Conservation (phyloP, 2,329 filamentous ascomycete species). For the Colletotrichum lupini region DNA sequence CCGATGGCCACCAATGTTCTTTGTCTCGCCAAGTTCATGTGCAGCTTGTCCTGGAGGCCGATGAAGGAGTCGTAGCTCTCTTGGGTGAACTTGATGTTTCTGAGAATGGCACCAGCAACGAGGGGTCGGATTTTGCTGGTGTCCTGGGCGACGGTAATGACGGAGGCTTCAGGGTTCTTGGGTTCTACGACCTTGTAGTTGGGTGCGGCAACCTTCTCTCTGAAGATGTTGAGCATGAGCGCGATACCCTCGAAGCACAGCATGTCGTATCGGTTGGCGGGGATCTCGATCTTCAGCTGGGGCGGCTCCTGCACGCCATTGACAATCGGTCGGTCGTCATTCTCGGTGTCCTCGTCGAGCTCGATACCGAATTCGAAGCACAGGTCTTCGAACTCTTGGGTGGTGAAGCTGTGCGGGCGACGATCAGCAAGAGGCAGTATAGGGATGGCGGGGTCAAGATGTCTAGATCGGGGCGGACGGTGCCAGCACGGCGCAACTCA, state of each 20-base stretch:
- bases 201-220: constrained; percentile 78
- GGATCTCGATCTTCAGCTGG: constrained; percentile 97
- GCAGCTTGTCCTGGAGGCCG: constrained; percentile 94
- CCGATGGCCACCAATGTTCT: constrained; percentile 96
- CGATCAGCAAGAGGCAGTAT: constrained; percentile 32
- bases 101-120: constrained; percentile 88
- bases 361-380: constrained; percentile 99
- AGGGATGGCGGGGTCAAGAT: constrained; percentile 29
- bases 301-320: constrained; percentile 87
- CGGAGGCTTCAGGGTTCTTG: constrained; percentile 78
- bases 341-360: constrained; percentile 93
- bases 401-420: constrained; percentile 77
- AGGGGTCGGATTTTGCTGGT: constrained; percentile 86
- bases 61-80: constrained; percentile 98
- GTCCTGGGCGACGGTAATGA: constrained; percentile 80
- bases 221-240: constrained; percentile 95
- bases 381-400: constrained; percentile 93
- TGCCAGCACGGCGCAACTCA: constrained; percentile 58
- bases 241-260: constrained; percentile 97
- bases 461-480: not conserved
- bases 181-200: constrained; percentile 83
- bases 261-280: constrained; percentile 94
- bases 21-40: constrained; percentile 94
- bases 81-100: constrained; percentile 91
- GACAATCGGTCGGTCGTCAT: constrained; percentile 77